Conservation (phyloP, 345 rosid species). For the Crucihimalaya himalaica region DNA sequence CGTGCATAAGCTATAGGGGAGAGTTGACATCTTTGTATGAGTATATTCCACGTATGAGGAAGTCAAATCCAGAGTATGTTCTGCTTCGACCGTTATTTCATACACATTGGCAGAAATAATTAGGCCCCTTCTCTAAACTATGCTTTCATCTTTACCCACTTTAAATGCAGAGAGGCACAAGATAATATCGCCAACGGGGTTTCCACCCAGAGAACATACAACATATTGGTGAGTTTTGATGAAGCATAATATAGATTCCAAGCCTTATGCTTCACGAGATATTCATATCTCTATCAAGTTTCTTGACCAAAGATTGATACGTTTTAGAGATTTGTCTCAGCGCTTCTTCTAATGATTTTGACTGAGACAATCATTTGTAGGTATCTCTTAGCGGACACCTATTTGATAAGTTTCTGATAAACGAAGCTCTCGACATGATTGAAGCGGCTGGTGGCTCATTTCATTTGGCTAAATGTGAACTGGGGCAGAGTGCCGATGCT, state of each 20-base stretch:
- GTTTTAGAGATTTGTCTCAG: not conserved
- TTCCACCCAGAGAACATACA: slow-evolving; percentile 56
- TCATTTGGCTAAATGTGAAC: slow-evolving; percentile 80
- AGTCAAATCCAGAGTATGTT: slow-evolving; percentile 72
- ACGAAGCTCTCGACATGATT: slow-evolving; percentile 91
- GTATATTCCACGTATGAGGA: slow-evolving; percentile 86
- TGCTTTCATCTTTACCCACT: not conserved
- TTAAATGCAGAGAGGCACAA: slow-evolving; percentile 54
- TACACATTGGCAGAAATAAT: not conserved
- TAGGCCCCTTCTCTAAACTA: slow-evolving; percentile 2
- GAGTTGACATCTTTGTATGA: slow-evolving; percentile 67
- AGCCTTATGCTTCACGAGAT: not conserved
- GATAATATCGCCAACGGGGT: slow-evolving; percentile 40
- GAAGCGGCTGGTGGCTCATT: slow-evolving; percentile 91
- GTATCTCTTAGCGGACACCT: slow-evolving; percentile 93
- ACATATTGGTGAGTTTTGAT: slow-evolving; percentile 58
- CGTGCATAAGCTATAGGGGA: slow-evolving; percentile 84
- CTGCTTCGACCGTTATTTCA: not conserved
- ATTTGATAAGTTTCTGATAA: slow-evolving; percentile 86
- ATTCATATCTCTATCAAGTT: not conserved
- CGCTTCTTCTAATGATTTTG: slow-evolving; percentile 33
- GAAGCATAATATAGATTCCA: not conserved
- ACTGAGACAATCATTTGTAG: slow-evolving; percentile 46
- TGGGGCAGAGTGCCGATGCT: slow-evolving; percentile 73
- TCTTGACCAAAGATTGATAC: slow-evolving; percentile 19